Conservation (phyloP, 1,139 yeast species). For the Arxiozyma bovina region DNA sequence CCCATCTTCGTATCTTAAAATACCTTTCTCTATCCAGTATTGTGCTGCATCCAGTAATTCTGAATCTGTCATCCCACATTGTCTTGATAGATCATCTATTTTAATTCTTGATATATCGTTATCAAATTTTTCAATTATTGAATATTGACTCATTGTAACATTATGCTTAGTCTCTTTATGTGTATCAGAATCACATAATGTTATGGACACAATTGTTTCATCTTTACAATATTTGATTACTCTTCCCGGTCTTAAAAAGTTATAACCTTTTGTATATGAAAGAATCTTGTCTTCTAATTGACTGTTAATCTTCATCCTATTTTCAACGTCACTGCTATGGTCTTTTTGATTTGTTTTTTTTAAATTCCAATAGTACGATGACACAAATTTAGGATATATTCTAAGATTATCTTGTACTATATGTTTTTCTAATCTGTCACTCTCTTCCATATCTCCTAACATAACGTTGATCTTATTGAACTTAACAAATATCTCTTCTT, state of each 20-base stretch:
- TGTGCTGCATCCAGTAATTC: conserved; percentile 34
- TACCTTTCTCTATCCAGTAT: conserved; percentile 50
- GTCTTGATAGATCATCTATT: neutral
- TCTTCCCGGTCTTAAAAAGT: conserved; percentile 46
- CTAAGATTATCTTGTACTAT: conserved; percentile 18
- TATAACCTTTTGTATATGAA: conserved; percentile 38
- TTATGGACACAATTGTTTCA: conserved; percentile 55
- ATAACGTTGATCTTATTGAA: conserved; percentile 73
- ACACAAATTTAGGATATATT: conserved; percentile 23
- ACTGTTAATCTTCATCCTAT: conserved; percentile 1
- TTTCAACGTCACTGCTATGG: neutral
- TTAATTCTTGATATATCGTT: neutral
- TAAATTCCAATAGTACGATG: conserved; percentile 25
- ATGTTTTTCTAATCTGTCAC: conserved; percentile 35
- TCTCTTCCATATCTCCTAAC: conserved; percentile 65
- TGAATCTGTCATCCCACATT: conserved; percentile 27
- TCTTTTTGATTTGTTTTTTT: conserved; percentile 1
- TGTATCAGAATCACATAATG: conserved; percentile 43
- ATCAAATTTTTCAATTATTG: conserved; percentile 37
- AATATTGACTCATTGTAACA: conserved; percentile 51
- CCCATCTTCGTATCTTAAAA: conserved; percentile 20
- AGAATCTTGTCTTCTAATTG: conserved; percentile 32
- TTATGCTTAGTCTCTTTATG: conserved; percentile 4
- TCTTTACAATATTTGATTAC: conserved; percentile 49
- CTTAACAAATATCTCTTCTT: conserved; percentile 28